These are phyloP conservation scores for Rhizoclosmatium hyalinum DNA, from an alignment of 371 early-diverging fungal genomes.

Conservation along the genomic window DNA sequence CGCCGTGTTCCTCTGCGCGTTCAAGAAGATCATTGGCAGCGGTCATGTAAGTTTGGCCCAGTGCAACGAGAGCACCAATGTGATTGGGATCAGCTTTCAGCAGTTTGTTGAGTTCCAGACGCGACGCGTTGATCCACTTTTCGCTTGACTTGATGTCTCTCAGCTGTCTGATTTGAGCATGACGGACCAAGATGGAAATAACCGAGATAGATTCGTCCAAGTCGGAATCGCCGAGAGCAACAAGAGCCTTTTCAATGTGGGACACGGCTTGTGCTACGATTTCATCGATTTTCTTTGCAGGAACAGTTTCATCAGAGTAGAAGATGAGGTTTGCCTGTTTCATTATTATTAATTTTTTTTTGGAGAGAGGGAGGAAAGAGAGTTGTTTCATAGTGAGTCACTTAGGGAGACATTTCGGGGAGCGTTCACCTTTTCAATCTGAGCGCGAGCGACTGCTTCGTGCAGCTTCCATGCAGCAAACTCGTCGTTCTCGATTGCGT, in stretches of 20 bases:
- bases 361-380: neutral
- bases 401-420: neutral
- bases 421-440: constrained; percentile 29
- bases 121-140: constrained; percentile 22
- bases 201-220: constrained; percentile 21
- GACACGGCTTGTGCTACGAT: constrained; percentile 1
- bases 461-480: constrained; percentile 27
- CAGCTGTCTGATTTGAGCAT: constrained; percentile 1
- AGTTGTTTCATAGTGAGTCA: neutral
- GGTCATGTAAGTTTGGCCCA: constrained; percentile 20
- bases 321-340: constrained; percentile 9
- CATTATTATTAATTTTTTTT: neutral
- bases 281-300: constrained; percentile 12
- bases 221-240: neutral
- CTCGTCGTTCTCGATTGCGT: neutral
- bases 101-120: constrained; percentile 18
- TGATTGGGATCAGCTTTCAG: constrained; percentile 20
- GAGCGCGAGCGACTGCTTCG: constrained; percentile 26
- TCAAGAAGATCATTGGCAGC: constrained; percentile 18
- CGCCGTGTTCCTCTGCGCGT: constrained; percentile 1
- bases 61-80: neutral
- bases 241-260: constrained; percentile 14
- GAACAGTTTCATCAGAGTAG: neutral
- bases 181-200: constrained; percentile 4
- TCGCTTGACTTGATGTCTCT: constrained; percentile 6